These are phyloP conservation scores for Pseudocercospora vitis DNA, from an alignment of 2,329 filamentous ascomycete species.

Conservation along the genomic window DNA sequence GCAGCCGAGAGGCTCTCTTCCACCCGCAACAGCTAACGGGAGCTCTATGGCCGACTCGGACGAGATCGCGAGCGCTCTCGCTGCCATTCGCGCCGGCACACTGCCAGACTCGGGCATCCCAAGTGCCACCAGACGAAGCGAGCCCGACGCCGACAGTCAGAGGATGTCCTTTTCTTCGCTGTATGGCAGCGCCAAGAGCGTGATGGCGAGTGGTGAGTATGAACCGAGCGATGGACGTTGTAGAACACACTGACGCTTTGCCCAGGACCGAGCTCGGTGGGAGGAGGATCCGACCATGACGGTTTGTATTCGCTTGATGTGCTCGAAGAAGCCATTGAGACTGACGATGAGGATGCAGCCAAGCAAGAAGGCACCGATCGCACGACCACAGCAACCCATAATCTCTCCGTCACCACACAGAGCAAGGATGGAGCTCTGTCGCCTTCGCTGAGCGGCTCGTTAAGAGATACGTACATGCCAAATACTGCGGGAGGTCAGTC, in stretches of 20 bases:
- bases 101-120: conserved; percentile 23
- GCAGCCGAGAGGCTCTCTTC: conserved; percentile 3
- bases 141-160: conserved; percentile 52
- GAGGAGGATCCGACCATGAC: conserved; percentile 48
- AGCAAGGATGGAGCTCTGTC: conserved; percentile 48
- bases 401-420: conserved; percentile 46
- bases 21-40: not conserved
- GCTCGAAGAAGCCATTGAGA: conserved; percentile 14
- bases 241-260: not conserved
- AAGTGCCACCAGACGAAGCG: conserved; percentile 28
- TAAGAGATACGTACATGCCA: conserved; percentile 38
- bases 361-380: conserved; percentile 17
- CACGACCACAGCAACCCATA: conserved; percentile 47
- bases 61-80: conserved; percentile 15
- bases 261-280: conserved; percentile 43
- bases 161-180: conserved; percentile 72
- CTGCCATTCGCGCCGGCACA: conserved; percentile 18
- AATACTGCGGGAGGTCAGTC: conserved; percentile 48
- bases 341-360: conserved; percentile 18
- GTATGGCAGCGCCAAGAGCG: conserved; percentile 63
- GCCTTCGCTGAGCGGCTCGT: conserved; percentile 33
- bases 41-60: conserved; percentile 19
- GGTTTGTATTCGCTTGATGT: conserved; percentile 32
- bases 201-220: conserved; percentile 45
- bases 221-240: not conserved